Conservation (phyloP, 2,329 filamentous ascomycete genomes). For the Penicillium crustosum region DNA sequence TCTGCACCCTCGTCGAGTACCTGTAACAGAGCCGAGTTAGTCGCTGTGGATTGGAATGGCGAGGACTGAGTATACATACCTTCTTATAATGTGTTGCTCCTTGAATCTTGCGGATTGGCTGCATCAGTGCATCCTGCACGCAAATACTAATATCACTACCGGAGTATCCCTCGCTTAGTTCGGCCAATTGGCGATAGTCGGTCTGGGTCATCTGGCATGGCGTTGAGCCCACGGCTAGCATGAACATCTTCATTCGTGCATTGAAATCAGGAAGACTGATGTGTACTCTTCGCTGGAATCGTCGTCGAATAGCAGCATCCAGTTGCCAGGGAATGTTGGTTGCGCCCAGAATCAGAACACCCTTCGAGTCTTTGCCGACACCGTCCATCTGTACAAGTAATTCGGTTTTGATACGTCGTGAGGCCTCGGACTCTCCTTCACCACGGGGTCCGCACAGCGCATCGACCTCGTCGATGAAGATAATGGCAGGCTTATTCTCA, state of each 20-base stretch:
- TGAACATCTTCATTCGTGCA: slow-evolving; percentile 92
- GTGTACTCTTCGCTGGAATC: slow-evolving; percentile 94
- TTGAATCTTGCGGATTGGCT: slow-evolving; percentile 93
- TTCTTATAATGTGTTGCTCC: slow-evolving; percentile 97
- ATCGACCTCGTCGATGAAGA: slow-evolving; percentile 98
- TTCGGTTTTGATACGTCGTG: slow-evolving; percentile 96
- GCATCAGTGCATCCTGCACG: slow-evolving; percentile 95
- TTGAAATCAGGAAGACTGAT: slow-evolving; percentile 87
- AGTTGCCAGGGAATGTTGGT: slow-evolving; percentile 99
- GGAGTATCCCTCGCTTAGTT: slow-evolving; percentile 88
- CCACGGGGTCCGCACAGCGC: slow-evolving; percentile 88
- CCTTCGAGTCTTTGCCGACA: slow-evolving; percentile 91
- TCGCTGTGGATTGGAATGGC: not conserved
- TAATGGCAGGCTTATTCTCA: slow-evolving; percentile 96
- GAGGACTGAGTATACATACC: slow-evolving; percentile 50
- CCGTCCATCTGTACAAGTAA: slow-evolving; percentile 99
- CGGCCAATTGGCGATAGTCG: slow-evolving; percentile 77
- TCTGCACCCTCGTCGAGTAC: slow-evolving; percentile 65
- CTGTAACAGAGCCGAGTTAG: slow-evolving; percentile 43
- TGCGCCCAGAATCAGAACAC: slow-evolving; percentile 89
- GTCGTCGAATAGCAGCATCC: slow-evolving; percentile 89
- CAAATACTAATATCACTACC: slow-evolving; percentile 95
- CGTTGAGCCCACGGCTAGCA: slow-evolving; percentile 88
- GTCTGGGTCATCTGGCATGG: slow-evolving; percentile 76
- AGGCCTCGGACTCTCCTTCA: slow-evolving; percentile 97